Evolutionary conservation across 148 eudicot species (phyloP), one percentile per base, ranked within the genome.

Genomic region (Camellia sinensis): DNA sequence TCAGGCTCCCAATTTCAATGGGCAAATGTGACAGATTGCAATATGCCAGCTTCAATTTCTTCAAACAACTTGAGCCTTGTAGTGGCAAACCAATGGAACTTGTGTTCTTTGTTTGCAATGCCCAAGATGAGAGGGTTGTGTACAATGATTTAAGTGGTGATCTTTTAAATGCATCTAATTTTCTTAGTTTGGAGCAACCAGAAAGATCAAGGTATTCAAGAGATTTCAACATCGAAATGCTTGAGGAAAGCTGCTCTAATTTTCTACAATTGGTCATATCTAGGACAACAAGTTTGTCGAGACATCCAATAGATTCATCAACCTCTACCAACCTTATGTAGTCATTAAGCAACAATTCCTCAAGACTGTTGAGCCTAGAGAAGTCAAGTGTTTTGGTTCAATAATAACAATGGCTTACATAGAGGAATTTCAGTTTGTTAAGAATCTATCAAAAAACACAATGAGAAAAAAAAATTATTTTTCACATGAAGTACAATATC

Each of bases 201-300:
- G 44, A 41, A 18, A 77, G 71, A 77, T 63, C 59, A 10, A 77
- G 70, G 12, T 29, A 3, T 62, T 44, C 41, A 4, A 65, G 45
- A 77, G 78, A 64, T 41, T n/a, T 43, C 56, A 76, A 62, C 56
- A n/a, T 43, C 21, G 4, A 10, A 44, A 45, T 44, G 10, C 57
- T 53, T 18, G 19, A 64, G 2, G 79, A 71, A 67, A 77, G 50
- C 71, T 67, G 37, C 43, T 29, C 15, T 1, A 77, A 41, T 0
- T 22, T 50, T 62, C n/a, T 45, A 62, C 70, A 62, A 4, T 48
- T 69, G 19, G 46, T 46, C 56, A 71, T 18, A 19, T 13, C 48
- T 53, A 78, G 40, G 41, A 66, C 60, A 78, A 66, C 19, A 66
- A 78, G 80, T 21, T 78, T 78, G 21, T 67, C 11, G 8, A 78